Evolutionary conservation across 305 asterid genomes (phyloP).

Genomic region (Solanum hybrid): DNA sequence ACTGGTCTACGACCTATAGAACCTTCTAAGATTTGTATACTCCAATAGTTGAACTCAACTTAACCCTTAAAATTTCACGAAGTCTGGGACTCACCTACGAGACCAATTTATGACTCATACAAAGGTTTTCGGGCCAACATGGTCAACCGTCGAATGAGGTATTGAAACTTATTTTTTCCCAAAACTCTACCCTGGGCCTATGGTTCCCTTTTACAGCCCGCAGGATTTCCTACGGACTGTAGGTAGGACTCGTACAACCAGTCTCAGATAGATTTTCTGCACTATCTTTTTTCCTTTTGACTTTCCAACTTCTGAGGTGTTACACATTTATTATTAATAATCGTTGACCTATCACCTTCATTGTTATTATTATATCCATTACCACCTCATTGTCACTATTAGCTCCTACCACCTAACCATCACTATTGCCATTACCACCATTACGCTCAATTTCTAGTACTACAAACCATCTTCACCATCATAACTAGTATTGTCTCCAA

Average conservation of each 20-base stretch:
- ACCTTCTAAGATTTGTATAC: background rate
- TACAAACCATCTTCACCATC: background rate
- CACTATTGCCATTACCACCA: background rate
- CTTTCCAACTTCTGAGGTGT: background rate
- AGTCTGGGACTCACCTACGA: background rate
- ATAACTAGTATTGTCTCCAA: background rate
- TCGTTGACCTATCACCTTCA: background rate
- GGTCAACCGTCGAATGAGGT: background rate
- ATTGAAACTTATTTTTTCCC: background rate
- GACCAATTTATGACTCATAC: background rate
- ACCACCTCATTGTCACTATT: background rate
- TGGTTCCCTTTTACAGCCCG: background rate
- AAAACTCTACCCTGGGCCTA: background rate
- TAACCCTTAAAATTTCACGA: background rate
- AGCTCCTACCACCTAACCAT: background rate
- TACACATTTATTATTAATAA: background rate
- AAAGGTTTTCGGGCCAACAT: background rate
- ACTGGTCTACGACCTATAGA: background rate
- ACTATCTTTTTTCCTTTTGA: background rate
- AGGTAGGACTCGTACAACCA: background rate
- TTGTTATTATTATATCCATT: background rate
- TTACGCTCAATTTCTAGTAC: background rate
- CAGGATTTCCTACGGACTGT: background rate
- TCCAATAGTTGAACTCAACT: background rate
- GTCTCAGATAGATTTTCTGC: background rate